Evolutionary conservation across 805 yeast genomes (phyloP), one percentile per base, ranked within the genome.

Genomic region (Candida ulmi): DNA sequence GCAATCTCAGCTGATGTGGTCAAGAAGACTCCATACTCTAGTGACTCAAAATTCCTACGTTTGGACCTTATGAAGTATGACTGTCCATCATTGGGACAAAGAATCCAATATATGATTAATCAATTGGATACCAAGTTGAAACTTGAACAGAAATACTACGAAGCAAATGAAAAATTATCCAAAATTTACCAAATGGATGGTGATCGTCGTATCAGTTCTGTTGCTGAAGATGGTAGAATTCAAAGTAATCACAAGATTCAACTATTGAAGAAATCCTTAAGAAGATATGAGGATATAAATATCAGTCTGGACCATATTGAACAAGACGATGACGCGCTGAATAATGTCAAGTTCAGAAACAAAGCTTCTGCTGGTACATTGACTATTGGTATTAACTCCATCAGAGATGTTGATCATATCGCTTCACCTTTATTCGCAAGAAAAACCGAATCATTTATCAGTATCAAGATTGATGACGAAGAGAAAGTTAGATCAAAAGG

Each of bases 91-190:
- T 67, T 93, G 50, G 96, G 97, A 11, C 96, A 93, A 53, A 77
- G 93, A 46, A 93, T 93, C 55, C 96, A 88, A 62, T 81, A 86
- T 52, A 90, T 93, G 98, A 73, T 91, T 40, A 97, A 90, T 63
- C 95, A 88, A 61, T 71, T 93, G 43, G 96, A 90, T 58, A 88
- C 91, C 61, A 93, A 93, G 62, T 71, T 91, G 34, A 93, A 91
- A 55, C 95, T 91, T 29, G 99, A 93, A 60, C 80, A 86, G 51
- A 95, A 93, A 62, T 93, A 91, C 62, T 80, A 82, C 52, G 91
- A 82, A 48, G 98, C 97, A 6, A 88, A 88, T 50, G 95, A 87
- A 47, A 93, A 91, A 60, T 76, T 93, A 55, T 80, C 84, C 21
- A 85, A 80, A 50, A 74, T 93, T 39, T 93, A 93, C 58, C 82